Evolutionary conservation across 2,329 filamentous ascomycete genomes (phyloP).

Genomic region (Penicillium fuscoglaucum): DNA sequence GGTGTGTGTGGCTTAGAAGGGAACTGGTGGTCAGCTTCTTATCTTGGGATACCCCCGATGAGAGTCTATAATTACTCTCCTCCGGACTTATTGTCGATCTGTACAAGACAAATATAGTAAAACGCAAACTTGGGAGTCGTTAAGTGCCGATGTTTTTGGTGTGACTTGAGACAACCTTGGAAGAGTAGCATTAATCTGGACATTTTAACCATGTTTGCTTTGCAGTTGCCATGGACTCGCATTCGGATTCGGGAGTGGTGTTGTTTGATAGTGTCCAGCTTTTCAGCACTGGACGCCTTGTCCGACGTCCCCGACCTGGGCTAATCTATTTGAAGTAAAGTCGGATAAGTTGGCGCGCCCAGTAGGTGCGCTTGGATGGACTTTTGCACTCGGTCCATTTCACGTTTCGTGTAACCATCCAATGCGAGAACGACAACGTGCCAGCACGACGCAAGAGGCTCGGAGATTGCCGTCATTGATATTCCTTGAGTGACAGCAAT

Average conservation of each 20-base stretch:
- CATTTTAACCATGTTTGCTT: conserved; percentile 11
- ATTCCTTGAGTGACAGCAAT: conserved; percentile 9
- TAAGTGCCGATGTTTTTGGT: conserved; percentile 3
- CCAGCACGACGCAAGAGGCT: conserved; percentile 8
- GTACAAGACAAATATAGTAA: neutral
- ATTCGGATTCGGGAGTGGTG: conserved; percentile 3
- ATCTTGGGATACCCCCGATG: neutral
- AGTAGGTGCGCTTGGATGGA: conserved; percentile 20
- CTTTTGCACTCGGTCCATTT: conserved; percentile 23
- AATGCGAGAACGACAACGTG: conserved; percentile 4
- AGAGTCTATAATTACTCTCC: neutral
- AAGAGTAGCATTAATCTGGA: neutral
- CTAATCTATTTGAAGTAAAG: neutral
- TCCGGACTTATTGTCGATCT: neutral
- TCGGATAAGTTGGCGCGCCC: conserved; percentile 1
- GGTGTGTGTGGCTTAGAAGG: neutral
- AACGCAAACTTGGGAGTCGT: neutral
- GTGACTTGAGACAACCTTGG: conserved; percentile 1
- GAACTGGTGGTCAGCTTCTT: conserved; percentile 3
- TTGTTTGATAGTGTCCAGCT: conserved; percentile 4
- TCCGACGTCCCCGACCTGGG: conserved; percentile 13
- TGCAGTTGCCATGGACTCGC: conserved; percentile 3
- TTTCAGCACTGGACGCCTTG: conserved; percentile 21
- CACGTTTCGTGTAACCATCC: conserved; percentile 19
- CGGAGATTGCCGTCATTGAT: conserved; percentile 25